Conservation (phyloP, 495 filamentous ascomycete genomes). For the Parachaetomium inaequale region DNA sequence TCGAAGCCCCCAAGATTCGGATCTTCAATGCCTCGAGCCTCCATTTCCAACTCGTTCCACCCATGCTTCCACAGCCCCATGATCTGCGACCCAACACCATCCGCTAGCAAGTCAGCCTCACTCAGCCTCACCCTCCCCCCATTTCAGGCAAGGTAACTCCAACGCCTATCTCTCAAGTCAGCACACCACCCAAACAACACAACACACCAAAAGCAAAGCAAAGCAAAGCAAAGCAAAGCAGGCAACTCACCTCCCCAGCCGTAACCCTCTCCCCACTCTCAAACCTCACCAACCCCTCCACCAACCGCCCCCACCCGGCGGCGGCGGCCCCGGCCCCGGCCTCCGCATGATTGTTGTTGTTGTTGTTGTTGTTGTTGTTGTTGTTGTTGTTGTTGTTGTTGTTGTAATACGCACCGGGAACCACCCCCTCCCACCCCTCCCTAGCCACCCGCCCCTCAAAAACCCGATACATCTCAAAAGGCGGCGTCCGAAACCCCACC, state of each 20-base stretch:
- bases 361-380: too few species aligned
- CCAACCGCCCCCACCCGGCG: constrained; percentile 30
- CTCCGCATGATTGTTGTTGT: too few species aligned
- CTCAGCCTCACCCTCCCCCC: not conserved
- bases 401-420: not conserved
- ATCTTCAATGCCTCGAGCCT: not conserved
- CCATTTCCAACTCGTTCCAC: not conserved
- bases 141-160: constrained; percentile 12
- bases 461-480: constrained; percentile 52
- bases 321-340: too few species aligned
- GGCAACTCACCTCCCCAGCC: constrained; percentile 20
- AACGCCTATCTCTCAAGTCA: constrained; percentile 5
- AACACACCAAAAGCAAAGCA: not conserved
- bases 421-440: constrained; percentile 37
- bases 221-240: not conserved
- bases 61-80: not conserved
- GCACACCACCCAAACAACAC: not conserved
- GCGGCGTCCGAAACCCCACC: constrained; percentile 43
- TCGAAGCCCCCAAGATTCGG: not conserved
- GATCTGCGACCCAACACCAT: not conserved
- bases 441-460: constrained; percentile 42
- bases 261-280: constrained; percentile 28
- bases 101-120: not conserved
- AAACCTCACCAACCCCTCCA: constrained; percentile 36
- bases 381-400: too few species aligned